Evolutionary conservation across 495 filamentous ascomycete genomes (phyloP), one percentile per base, ranked within the genome.

Genomic region (Aspergillus homomorphus): DNA sequence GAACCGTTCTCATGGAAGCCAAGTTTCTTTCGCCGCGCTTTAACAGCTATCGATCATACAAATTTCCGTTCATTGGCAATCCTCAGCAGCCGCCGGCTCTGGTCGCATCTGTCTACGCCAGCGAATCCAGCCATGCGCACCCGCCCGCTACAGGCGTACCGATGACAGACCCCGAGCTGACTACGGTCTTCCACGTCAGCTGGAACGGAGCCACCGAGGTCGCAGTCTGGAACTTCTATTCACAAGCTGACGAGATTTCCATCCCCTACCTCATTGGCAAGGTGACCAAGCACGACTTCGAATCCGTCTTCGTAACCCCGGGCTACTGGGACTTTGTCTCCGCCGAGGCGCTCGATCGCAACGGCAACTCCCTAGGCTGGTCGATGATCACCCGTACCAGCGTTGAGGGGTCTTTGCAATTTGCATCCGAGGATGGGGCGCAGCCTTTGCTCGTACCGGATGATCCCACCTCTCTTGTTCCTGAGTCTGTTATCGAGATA

Each of bases 161-260:
- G 7, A 9, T 12, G 12, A 2, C 33, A 12, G 15, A 38, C 12
- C 12, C 33, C 45, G 46, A 24, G 21, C 26, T n/a, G 16, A 73
- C 58, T 2, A 77, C 72, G 3, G 59, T 70, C 51, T 60, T 74
- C 48, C 61, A 77, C 45, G 74, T 73, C 45, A 76, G 72, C 63
- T 77, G 74, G 74, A 77, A 77, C 54, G 74, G 74, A 19, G 74
- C 74, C 22, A 77, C 74, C 23, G 74, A 75, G 21, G 71, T 77
- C 20, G 65, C 54, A 2, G 49, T 56, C 8, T 77, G 69, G 69
- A 66, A 68, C 16, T 71, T 77, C 53, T 75, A 69, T 33, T 66
- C 66, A 4, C 51, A 62, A 42, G 57, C 62, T 6, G 60, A 66
- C 41, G 62, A 68, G 50, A 50, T 33, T 23, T 62, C 62, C 26